A percentile compares a stretch with the other conserved stretches of the same genome.
Evolutionary conservation across 2,329 filamentous ascomycete genomes (phyloP).

Genomic region (Graphiopsis chlorocephala): DNA sequence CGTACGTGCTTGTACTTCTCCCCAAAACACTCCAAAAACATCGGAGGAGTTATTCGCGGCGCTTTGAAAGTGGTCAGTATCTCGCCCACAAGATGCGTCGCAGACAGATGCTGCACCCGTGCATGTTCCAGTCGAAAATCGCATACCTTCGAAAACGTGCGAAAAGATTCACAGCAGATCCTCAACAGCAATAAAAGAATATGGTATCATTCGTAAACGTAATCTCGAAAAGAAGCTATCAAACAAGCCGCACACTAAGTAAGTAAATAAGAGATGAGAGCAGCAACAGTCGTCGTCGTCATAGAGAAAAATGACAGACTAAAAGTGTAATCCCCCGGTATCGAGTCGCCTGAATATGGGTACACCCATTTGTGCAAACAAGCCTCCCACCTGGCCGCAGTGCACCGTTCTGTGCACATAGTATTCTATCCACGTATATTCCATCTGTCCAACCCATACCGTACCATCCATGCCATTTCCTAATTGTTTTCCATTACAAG

Average conservation of each 20-base stretch:
- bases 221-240: background rate
- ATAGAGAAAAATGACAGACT: background rate
- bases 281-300: background rate
- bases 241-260: background rate
- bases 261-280: background rate
- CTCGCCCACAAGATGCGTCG: no score
- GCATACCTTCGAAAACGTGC: no score
- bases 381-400: background rate
- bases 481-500: constrained; percentile 7
- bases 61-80: no score
- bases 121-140: no score
- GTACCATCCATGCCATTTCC: background rate
- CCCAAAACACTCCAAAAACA: no score
- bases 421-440: background rate
- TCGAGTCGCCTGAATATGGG: no score
- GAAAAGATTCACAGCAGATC: no score
- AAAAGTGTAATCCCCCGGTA: background rate
- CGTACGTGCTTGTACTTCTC: no score
- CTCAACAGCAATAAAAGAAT: background rate
- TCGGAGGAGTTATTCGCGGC: no score
- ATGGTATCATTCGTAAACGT: background rate
- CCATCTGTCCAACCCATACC: background rate
- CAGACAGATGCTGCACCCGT: no score
- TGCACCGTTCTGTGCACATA: background rate
- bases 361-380: no score